These are phyloP conservation scores for Rachicladosporium sp. DNA, from an alignment of 2,329 filamentous ascomycete genomes.

Conservation along the genomic window DNA sequence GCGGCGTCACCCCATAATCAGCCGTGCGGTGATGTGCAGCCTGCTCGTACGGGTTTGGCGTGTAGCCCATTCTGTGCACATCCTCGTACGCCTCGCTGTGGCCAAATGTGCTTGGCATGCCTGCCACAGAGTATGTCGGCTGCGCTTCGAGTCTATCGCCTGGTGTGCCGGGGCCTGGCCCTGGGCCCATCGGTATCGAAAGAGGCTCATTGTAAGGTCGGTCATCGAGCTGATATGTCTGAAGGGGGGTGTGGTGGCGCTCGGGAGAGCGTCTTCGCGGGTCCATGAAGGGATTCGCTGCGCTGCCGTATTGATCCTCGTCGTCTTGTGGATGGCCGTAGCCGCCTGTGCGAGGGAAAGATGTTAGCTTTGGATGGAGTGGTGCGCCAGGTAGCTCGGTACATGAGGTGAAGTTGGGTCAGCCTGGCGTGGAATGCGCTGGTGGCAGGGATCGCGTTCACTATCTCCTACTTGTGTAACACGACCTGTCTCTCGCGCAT, in stretches of 20 bases:
- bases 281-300: constrained; percentile 34
- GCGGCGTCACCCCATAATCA: constrained; percentile 60
- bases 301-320: constrained; percentile 15
- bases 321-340: constrained; percentile 12
- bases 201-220: constrained; percentile 55
- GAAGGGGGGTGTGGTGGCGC: constrained; percentile 65
- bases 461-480: constrained; percentile 33
- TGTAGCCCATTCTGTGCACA: constrained; percentile 31
- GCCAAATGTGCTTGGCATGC: constrained; percentile 51
- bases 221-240: constrained; percentile 73
- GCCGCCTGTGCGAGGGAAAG: constrained; percentile 4
- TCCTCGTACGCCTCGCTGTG: constrained; percentile 50
- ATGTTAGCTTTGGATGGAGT: too few relatives aligned
- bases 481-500: too few relatives aligned
- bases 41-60: constrained; percentile 29
- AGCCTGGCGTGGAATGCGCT: too few relatives aligned
- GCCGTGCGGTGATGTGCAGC: constrained; percentile 31
- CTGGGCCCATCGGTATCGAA: constrained; percentile 56
- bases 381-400: too few relatives aligned
- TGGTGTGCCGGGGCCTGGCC: constrained; percentile 41
- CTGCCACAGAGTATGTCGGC: constrained; percentile 66
- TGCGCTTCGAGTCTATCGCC: constrained; percentile 72
- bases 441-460: too few relatives aligned
- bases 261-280: constrained; percentile 38
- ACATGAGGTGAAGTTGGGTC: too few relatives aligned